Percentiles rank a stretch among this genome's conserved stretches.
Conservation (phyloP, 495 filamentous ascomycete species). For the Tricharina praecox region DNA sequence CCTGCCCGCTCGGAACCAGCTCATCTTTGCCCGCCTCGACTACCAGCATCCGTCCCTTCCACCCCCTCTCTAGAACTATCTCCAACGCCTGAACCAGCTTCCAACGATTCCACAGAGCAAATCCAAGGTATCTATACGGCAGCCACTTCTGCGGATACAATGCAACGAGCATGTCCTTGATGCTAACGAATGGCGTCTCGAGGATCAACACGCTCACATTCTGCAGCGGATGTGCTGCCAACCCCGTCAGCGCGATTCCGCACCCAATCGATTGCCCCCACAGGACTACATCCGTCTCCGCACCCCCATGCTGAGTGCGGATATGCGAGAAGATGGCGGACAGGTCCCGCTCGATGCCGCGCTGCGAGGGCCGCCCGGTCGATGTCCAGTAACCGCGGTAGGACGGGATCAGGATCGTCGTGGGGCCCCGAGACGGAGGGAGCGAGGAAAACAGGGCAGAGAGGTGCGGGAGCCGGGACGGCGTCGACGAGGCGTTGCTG, state of each 20-base stretch:
- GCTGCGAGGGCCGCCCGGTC: constrained; percentile 38
- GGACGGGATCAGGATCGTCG: constrained; percentile 21
- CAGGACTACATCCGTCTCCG: constrained; percentile 38
- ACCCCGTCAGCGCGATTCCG: constrained; percentile 36
- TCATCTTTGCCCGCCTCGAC: constrained; percentile 51
- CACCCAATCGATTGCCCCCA: constrained; percentile 71
- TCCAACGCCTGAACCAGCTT: constrained; percentile 30
- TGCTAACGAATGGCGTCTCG: constrained; percentile 60
- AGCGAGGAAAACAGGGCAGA: constrained; percentile 38
- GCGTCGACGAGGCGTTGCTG: constrained; percentile 48
- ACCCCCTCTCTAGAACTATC: constrained; percentile 22
- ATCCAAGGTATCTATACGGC: constrained; percentile 48
- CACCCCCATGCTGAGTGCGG: constrained; percentile 34
- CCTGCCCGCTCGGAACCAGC: constrained; percentile 44
- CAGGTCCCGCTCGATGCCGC: constrained; percentile 47
- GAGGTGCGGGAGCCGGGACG: constrained; percentile 51
- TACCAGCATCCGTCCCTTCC: constrained; percentile 35
- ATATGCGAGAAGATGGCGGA: constrained; percentile 36
- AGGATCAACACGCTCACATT: constrained; percentile 41
- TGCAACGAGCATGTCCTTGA: constrained; percentile 53
- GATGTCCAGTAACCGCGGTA: constrained; percentile 53
- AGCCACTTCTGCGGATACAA: constrained; percentile 74
- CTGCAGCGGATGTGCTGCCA: constrained; percentile 36
- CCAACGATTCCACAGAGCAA: constrained; percentile 41
- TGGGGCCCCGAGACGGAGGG: constrained; percentile 10